Conservation (phyloP, 495 filamentous ascomycete species). For the Penicillium lividum region DNA sequence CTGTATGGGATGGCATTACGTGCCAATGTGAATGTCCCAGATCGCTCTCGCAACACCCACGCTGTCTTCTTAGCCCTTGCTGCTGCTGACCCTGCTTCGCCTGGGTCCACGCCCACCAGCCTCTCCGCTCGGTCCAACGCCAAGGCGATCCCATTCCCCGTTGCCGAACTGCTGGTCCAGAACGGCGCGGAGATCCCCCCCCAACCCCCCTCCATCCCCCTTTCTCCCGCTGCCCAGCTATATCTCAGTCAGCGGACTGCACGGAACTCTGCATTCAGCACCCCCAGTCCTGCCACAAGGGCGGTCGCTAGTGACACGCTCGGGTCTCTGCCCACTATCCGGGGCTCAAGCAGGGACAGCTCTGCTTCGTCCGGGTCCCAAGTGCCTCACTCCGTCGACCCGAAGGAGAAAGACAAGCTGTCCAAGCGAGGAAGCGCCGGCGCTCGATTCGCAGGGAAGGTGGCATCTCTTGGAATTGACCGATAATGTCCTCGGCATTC, state of each 20-base stretch:
- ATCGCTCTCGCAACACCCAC: conserved; percentile 86
- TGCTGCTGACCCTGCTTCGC: conserved; percentile 86
- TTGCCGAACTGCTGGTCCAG: conserved; percentile 90
- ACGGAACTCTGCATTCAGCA: conserved; percentile 29
- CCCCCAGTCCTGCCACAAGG: conserved; percentile 24
- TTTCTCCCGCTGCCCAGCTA: conserved; percentile 71
- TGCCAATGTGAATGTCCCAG: conserved; percentile 83
- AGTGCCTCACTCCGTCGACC: conserved; percentile 33
- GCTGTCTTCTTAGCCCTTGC: conserved; percentile 87
- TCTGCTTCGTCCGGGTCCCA: conserved; percentile 26
- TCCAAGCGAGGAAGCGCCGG: conserved; percentile 55
- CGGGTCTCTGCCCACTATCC: conserved; percentile 49
- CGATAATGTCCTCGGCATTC: conserved; percentile 27
- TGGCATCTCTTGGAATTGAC: conserved; percentile 48
- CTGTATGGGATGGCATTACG: conserved; percentile 86
- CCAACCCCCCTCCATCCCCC: conserved; percentile 69
- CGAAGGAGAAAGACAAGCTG: conserved; percentile 50
- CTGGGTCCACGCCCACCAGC: conserved; percentile 51
- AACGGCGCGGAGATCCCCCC: conserved; percentile 89
- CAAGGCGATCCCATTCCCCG: conserved; percentile 65
- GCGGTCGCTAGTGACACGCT: conserved; percentile 38
- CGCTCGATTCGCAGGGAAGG: conserved; percentile 50
- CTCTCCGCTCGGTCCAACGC: conserved; percentile 33
- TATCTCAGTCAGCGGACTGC: conserved; percentile 84
- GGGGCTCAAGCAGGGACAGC: conserved; percentile 31